Base-by-base conservation (phyloP, 2,329 filamentous ascomycete genomes). In the Mycogone perniciosa region DNA sequence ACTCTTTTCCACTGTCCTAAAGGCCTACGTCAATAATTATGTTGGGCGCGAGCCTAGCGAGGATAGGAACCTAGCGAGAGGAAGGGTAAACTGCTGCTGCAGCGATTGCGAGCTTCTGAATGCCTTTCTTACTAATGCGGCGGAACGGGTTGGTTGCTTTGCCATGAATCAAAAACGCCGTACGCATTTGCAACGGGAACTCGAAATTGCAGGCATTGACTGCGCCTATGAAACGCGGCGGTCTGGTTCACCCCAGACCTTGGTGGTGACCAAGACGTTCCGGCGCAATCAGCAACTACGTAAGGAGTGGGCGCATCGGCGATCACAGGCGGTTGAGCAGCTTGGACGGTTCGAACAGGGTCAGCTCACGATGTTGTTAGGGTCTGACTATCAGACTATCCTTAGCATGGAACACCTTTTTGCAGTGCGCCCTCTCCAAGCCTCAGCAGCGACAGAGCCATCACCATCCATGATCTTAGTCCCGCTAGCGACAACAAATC, bases 191-290 rank as follows among this genome's bases (percentile, higher is more conserved):
- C 57, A 61, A 6, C 7, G 41, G 4, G 4, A 47, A 8, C 54
- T 65, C 3, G 52, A 61, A 10, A 0, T 1, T 0, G 38, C 31
- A 4, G 1, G 6, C 0, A 50, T 60, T 8, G 57, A 59, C 20
- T 67, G 60, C 45, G 56, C 47, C 0, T 55, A 62, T n/a, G 7
- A 31, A 26, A 63, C 57, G 8, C 46, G 52, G 1, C 52, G 55
- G 6, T 11, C 13, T 5, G 50, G 50, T 6, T 44, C 8, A 1
- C 57, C 52, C 0, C 35, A 57, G 6, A 57, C 50, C 1, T 33
- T 65, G 5, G 56, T 64, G 3, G 58, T 66, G n/a, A 60, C 54
- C 30, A 67, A 64, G 58, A 53, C 50, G 11, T 38, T 31, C 20
- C 20, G 20, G 20, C 20, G 20, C 20, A 20, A 20, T 20, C 20